These are phyloP conservation scores for Aspergillus glaucus DNA, from an alignment of 2,329 filamentous ascomycete genomes.

Conservation along the genomic window DNA sequence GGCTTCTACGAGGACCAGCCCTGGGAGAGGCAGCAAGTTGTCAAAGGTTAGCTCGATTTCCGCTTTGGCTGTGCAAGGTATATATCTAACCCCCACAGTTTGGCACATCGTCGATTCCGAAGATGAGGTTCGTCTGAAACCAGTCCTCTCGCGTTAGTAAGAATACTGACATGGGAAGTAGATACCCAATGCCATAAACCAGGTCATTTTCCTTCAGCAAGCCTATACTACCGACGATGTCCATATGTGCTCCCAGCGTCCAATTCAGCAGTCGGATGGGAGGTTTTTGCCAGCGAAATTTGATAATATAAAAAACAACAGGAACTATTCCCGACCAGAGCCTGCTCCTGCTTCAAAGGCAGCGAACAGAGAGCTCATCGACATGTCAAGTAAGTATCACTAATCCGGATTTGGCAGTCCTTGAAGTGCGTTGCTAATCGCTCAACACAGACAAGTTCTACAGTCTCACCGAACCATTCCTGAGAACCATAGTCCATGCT, in stretches of 20 bases:
- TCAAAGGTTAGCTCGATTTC: too few species aligned
- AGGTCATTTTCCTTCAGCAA: slow-evolving; percentile 7
- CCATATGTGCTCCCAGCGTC: slow-evolving; percentile 3
- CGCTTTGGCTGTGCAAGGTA: too few species aligned
- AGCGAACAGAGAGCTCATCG: slow-evolving; percentile 4
- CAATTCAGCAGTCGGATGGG: slow-evolving; percentile 8
- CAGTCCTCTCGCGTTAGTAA: not conserved
- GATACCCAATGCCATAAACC: slow-evolving; percentile 6
- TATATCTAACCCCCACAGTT: too few species aligned
- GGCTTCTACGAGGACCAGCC: too few species aligned
- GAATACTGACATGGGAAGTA: not conserved
- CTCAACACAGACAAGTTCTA: slow-evolving; percentile 21
- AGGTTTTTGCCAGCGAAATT: slow-evolving; percentile 9
- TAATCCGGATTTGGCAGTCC: not conserved
- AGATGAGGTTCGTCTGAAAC: too few species aligned
- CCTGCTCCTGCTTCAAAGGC: not conserved
- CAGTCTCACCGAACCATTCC: slow-evolving; percentile 20
- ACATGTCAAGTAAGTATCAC: slow-evolving; percentile 10
- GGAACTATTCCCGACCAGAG: not conserved
- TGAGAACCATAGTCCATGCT: slow-evolving; percentile 12
- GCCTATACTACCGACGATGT: slow-evolving; percentile 1
- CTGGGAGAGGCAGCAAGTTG: too few species aligned
- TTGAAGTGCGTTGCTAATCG: not conserved
- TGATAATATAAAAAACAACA: not conserved
- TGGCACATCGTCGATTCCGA: too few species aligned